phyloP scores from a whole-genome alignment of 2,329 filamentous ascomycete species.

The Trichoderma afroharzianum region DNA sequence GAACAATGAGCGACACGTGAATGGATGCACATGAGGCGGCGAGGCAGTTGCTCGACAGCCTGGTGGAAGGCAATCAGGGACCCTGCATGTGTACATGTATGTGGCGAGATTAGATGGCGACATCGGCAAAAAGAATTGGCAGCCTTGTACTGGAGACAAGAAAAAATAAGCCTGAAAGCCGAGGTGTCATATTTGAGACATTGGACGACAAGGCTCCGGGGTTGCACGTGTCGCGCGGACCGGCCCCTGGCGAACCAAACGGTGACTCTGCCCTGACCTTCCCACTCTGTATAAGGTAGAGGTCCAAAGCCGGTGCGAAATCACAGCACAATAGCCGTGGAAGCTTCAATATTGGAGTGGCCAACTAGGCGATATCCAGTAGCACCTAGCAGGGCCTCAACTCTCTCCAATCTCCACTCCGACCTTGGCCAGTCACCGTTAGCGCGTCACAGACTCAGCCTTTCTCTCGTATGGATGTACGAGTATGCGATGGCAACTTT shows the following conservation, averaged over 20 bases:
- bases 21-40: not conserved
- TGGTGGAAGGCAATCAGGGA: not conserved
- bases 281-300: not conserved
- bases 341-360: not conserved
- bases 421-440: not conserved
- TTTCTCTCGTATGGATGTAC: not conserved
- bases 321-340: not conserved
- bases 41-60: not conserved
- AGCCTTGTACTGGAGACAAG: not conserved
- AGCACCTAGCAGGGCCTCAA: not conserved
- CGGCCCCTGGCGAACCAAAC: not conserved
- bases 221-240: not conserved
- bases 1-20: not conserved
- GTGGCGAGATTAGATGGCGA: too few relatives aligned
- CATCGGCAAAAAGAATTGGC: not conserved
- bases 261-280: not conserved
- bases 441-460: constrained; percentile 1
- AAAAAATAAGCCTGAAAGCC: not conserved
- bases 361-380: not conserved
- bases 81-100: too few relatives aligned
- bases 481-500: not conserved
- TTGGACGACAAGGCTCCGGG: constrained; percentile 1
- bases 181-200: not conserved
- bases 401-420: not conserved
- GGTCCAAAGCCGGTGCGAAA: not conserved